These are phyloP conservation scores for Tillandsia leiboldiana DNA, from an alignment of 176 grass and related monocot species.

Conservation along the genomic window DNA sequence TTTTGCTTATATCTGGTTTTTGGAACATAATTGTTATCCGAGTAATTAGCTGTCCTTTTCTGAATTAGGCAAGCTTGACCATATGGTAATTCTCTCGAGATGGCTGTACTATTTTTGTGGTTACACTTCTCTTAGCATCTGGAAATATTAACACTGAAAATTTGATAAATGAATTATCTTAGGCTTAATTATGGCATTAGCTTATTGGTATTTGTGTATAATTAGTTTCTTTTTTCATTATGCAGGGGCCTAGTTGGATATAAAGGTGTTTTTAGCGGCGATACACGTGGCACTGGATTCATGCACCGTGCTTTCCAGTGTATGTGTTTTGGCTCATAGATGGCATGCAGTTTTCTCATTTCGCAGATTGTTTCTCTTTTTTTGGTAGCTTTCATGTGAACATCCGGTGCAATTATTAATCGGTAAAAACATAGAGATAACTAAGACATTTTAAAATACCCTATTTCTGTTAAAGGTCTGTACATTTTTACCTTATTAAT, in stretches of 20 bases:
- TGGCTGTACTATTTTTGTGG: no score
- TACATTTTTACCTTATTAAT: no score
- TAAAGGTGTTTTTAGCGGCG: constrained; percentile 91
- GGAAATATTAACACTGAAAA: no score
- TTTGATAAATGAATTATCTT: no score
- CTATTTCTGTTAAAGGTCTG: no score
- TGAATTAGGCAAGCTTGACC: not conserved
- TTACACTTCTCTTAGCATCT: no score
- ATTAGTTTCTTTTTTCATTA: constrained; percentile 19
- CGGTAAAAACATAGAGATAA: not conserved
- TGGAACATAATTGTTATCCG: not conserved
- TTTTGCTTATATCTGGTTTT: not conserved
- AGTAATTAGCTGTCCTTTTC: not conserved
- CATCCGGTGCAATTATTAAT: not conserved
- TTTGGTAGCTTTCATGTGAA: not conserved
- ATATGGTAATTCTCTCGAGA: no score
- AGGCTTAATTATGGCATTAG: no score
- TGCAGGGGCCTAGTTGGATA: constrained; percentile 91
- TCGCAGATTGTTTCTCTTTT: no score
- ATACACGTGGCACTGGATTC: constrained; percentile 97
- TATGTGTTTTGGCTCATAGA: constrained; percentile 30
- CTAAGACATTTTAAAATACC: no score
- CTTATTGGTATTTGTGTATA: not conserved
- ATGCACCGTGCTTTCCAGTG: constrained; percentile 95
- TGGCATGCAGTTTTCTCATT: not conserved